Conservation (phyloP, 768 basidiomycete genomes). For the Hypholoma sublateritium region DNA sequence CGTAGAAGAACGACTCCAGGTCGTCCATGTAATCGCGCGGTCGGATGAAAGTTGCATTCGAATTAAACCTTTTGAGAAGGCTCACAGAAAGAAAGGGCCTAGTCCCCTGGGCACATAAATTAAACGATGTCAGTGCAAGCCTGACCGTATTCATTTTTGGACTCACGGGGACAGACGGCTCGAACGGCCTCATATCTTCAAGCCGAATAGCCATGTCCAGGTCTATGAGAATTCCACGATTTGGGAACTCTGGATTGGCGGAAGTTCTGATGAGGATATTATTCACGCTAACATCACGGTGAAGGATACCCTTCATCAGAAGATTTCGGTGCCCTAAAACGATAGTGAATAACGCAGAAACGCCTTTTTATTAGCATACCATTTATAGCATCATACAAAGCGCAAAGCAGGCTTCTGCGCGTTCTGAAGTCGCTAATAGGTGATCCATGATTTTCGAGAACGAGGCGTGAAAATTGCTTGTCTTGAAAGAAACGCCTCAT, state of each 20-base stretch:
- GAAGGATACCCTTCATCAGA: slow-evolving; percentile 15
- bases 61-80: background rate
- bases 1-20: slow-evolving; percentile 15
- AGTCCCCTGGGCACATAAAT: slow-evolving; percentile 6
- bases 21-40: slow-evolving; percentile 12
- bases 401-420: background rate
- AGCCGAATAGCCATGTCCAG: slow-evolving; percentile 5
- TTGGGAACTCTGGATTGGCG: background rate
- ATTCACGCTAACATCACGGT: slow-evolving; percentile 22
- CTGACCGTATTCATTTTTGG: background rate
- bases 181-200: background rate
- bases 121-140: background rate
- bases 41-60: background rate
- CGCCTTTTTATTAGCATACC: background rate
- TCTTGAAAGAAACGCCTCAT: background rate
- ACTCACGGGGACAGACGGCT: background rate
- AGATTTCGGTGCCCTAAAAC: slow-evolving; percentile 16
- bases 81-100: slow-evolving; percentile 10
- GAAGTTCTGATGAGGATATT: slow-evolving; percentile 17
- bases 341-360: background rate
- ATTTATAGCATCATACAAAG: background rate
- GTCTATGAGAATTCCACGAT: slow-evolving; percentile 13
- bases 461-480: background rate
- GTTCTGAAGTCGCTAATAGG: background rate
- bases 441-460: background rate